Conservation (phyloP, 192 early-diverging fungal genomes). For the Umbelopsis ramanniana region DNA sequence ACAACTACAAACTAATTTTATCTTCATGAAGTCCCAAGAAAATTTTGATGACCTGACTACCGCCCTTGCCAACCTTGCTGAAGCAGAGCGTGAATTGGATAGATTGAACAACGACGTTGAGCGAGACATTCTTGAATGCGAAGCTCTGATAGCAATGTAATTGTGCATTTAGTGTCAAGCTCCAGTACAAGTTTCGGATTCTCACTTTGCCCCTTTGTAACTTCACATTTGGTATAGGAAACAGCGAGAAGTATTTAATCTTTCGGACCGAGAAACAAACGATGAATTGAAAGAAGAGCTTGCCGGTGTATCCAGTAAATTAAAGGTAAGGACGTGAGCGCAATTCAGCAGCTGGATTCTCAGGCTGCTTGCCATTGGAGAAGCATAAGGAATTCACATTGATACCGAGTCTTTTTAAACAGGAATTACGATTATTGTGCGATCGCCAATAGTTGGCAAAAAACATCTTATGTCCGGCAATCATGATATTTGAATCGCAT, state of each 20-base stretch:
- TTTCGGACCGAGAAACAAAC: background rate
- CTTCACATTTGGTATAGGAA: background rate
- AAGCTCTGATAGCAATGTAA: conserved; percentile 6
- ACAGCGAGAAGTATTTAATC: background rate
- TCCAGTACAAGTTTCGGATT: background rate
- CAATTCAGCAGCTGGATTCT: background rate
- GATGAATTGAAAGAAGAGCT: background rate
- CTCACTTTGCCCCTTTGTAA: background rate
- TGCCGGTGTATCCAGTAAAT: background rate
- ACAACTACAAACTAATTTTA: background rate
- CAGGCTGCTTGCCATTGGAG: background rate
- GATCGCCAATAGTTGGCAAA: background rate
- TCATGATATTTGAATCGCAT: too few species aligned
- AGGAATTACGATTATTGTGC: background rate
- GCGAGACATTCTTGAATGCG: background rate
- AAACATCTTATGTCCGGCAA: background rate
- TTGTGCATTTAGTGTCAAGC: background rate
- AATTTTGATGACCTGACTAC: background rate
- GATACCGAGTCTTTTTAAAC: background rate
- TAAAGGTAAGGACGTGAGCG: background rate
- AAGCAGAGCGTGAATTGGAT: background rate
- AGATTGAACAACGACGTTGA: background rate
- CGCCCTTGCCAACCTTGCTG: background rate
- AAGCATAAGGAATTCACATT: background rate
- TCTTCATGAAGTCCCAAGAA: background rate